Base-by-base conservation (phyloP, 208 protist genomes). In the Jaenimonas drosophilae region DNA sequence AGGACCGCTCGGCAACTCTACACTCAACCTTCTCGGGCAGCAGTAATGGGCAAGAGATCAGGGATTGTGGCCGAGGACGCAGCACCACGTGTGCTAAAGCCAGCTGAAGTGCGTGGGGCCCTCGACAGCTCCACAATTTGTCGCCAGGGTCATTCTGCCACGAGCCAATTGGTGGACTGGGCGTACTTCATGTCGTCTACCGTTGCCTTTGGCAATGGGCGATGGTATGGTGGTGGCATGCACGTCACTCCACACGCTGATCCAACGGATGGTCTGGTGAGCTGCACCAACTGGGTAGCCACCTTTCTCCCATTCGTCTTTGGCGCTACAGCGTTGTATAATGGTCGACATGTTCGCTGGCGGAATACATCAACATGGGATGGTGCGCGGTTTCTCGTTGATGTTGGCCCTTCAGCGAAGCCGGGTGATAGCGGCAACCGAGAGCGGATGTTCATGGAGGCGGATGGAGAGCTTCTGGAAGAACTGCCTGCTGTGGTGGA, bases 221-320 rank as follows among this genome's bases (percentile, higher is more conserved):
- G 76, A 12, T 92, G 74, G 68, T 92, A 73, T 60, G 83, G 83
- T 38, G 83, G 83, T 0, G 83, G 83, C 14, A 62, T 92, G 59
- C 64, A 78, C 51, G 64, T 88, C 21, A 59, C 73, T 0, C 83
- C 83, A 19, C 76, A 87, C 41, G 83, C 66, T 0, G 61, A 76
- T 50, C 83, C 83, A 1, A 86, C 73, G 7, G 83, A 92, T 30
- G 72, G 73, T 5, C 25, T 73, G 37, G 48, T 92, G 17, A 84
- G 70, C 49, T 59, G 62, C 45, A 92, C 83, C 6, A 87, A 67
- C 54, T 92, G 83, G 83, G 49, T 69, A 1, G 64, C 76, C 3
- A 64, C 59, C 31, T 53, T 77, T 16, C 51, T 53, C 28, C 49
- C 55, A 4, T 91, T 91, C 50, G 47, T 86, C 9, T 44, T 31